These are phyloP conservation scores for Arthrobotrys pseudoclavata DNA, from an alignment of 2,329 filamentous ascomycete genomes.

Conservation along the genomic window DNA sequence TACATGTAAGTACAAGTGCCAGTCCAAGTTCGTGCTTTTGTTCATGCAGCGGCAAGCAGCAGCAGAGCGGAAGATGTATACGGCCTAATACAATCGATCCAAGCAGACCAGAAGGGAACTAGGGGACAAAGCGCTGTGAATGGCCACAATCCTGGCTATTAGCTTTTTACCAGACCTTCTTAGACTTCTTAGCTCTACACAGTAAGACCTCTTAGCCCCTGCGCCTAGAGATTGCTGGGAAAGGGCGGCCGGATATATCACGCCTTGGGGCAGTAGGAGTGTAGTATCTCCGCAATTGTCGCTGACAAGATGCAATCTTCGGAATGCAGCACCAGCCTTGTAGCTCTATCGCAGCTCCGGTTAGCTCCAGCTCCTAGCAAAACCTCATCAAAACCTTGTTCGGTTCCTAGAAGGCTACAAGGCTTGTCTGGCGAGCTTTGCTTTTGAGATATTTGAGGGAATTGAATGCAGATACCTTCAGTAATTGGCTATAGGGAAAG, in stretches of 20 bases:
- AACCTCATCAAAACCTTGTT: conserved; percentile 29
- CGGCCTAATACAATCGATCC: conserved; percentile 1
- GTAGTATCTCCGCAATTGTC: conserved; percentile 13
- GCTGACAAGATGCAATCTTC: conserved; percentile 23
- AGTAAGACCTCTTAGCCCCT: conserved; percentile 41
- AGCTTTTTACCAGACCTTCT: conserved; percentile 23
- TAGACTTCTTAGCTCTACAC: conserved; percentile 24
- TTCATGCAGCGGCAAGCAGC: conserved; percentile 1
- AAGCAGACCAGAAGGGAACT: conserved; percentile 2
- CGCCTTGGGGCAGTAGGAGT: neutral
- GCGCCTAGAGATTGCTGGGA: conserved; percentile 38
- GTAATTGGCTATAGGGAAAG: neutral
- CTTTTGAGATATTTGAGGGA: conserved; percentile 58
- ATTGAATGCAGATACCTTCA: conserved; percentile 28
- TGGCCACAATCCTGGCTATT: conserved; percentile 29
- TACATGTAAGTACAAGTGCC: neutral
- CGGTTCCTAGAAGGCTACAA: conserved; percentile 39
- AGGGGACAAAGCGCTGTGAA: conserved; percentile 46
- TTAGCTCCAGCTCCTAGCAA: conserved; percentile 11
- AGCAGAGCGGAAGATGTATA: conserved; percentile 31
- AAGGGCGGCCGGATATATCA: conserved; percentile 39
- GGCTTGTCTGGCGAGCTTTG: conserved; percentile 24
- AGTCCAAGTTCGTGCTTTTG: neutral
- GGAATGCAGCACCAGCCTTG: conserved; percentile 15
- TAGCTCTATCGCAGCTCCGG: conserved; percentile 7